Conservation (phyloP, 805 yeast genomes). For the Zygotorulaspora florentina region DNA sequence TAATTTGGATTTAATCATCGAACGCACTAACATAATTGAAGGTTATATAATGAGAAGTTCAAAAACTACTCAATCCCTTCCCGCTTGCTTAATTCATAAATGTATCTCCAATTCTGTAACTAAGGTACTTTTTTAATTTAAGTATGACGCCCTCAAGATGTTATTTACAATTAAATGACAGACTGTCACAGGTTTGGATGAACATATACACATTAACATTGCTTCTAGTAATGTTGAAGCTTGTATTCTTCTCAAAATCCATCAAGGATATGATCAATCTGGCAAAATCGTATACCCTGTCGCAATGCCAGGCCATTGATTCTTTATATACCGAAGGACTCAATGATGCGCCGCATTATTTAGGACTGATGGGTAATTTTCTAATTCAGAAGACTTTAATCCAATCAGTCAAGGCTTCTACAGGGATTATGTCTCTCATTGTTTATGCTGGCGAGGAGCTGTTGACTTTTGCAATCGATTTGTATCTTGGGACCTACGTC, state of each 20-base stretch:
- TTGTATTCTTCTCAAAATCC: constrained; percentile 51
- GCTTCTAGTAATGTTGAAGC: constrained; percentile 53
- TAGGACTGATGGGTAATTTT: constrained; percentile 52
- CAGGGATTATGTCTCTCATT: constrained; percentile 42
- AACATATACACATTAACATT: constrained; percentile 59
- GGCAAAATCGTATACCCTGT: constrained; percentile 38
- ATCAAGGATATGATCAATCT: constrained; percentile 41
- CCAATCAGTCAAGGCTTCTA: constrained; percentile 45
- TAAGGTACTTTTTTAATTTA: not conserved
- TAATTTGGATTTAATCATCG: not conserved
- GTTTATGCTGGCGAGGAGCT: constrained; percentile 57
- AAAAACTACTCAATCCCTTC: not conserved
- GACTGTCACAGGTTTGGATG: constrained; percentile 60
- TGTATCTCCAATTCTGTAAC: too few species aligned
- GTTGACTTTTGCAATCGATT: constrained; percentile 59
- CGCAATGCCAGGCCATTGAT: constrained; percentile 49
- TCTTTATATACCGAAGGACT: constrained; percentile 30
- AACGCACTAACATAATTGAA: not conserved
- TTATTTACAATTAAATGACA: constrained; percentile 49
- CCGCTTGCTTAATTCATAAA: too few species aligned
- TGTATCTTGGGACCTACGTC: constrained; percentile 80
- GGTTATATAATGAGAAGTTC: not conserved
- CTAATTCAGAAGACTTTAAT: constrained; percentile 46
- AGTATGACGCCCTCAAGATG: constrained; percentile 4
- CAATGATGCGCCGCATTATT: constrained; percentile 51